Evolutionary conservation across 1,139 yeast species (phyloP).

Genomic region (Pichia sp.): DNA sequence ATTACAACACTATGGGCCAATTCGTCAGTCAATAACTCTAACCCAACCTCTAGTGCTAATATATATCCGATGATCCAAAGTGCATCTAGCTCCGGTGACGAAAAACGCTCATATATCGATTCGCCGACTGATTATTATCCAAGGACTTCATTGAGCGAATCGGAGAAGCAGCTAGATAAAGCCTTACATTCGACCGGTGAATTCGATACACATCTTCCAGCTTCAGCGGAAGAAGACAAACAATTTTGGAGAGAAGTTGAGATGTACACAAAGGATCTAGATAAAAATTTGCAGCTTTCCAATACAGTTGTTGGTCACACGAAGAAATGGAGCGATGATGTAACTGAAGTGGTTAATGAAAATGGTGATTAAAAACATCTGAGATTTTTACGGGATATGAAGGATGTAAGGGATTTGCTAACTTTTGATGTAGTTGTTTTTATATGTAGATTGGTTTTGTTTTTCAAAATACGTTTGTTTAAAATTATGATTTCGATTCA

Average conservation of each 20-base stretch:
- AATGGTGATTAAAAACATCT: no score
- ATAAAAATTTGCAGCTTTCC: slow-evolving; percentile 2
- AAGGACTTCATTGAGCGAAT: slow-evolving; percentile 2
- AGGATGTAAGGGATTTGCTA: no score
- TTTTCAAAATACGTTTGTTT: no score
- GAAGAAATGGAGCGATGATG: no score
- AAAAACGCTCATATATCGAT: slow-evolving; percentile 7
- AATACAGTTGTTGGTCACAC: background rate
- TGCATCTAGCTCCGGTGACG: slow-evolving; percentile 9
- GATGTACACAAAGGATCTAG: slow-evolving; percentile 20
- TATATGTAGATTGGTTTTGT: no score
- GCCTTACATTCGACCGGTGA: no score
- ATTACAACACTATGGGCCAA: slow-evolving; percentile 82
- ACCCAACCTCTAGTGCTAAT: slow-evolving; percentile 19
- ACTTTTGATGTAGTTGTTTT: no score
- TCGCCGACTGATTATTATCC: slow-evolving; percentile 11
- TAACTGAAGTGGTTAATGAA: no score
- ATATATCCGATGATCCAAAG: slow-evolving; percentile 7
- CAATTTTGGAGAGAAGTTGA: slow-evolving; percentile 22
- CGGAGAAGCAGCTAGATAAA: background rate
- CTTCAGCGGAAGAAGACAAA: background rate
- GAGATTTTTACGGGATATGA: no score
- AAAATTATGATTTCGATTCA: no score
- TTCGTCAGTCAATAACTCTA: slow-evolving; percentile 19
- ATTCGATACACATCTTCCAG: no score